Conservation (phyloP, 306 rosid species). For the Crataegus laevigata region DNA sequence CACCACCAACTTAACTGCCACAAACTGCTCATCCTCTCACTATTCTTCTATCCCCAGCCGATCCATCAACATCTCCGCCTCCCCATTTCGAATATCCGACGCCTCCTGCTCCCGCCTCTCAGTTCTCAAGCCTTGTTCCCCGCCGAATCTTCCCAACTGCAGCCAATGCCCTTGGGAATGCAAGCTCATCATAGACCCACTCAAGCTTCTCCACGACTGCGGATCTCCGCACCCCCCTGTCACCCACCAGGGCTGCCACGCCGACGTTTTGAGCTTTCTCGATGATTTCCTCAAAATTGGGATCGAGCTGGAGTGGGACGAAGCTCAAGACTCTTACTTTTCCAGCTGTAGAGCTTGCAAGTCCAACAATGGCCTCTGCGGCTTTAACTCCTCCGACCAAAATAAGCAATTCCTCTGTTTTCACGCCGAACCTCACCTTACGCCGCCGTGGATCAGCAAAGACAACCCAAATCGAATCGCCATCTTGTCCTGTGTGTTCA, state of each 20-base stretch:
- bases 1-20: background rate
- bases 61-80: constrained; percentile 45
- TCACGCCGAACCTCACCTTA: constrained; percentile 17
- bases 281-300: constrained; percentile 35
- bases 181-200: constrained; percentile 54
- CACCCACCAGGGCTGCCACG: constrained; percentile 43
- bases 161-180: constrained; percentile 74
- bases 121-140: constrained; percentile 52
- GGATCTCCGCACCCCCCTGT: constrained; percentile 34
- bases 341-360: constrained; percentile 43
- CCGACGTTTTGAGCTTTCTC: constrained; percentile 54
- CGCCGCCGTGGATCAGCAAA: constrained; percentile 45
- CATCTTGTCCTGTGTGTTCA: constrained; percentile 27
- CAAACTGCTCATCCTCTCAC: constrained; percentile 26
- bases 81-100: constrained; percentile 62
- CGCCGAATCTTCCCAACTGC: constrained; percentile 48
- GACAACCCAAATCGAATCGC: constrained; percentile 28
- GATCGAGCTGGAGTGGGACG: constrained; percentile 71
- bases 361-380: constrained; percentile 47
- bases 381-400: constrained; percentile 63
- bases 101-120: constrained; percentile 57
- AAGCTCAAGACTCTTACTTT: constrained; percentile 54
- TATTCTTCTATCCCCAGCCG: constrained; percentile 39
- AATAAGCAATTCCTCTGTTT: constrained; percentile 47
- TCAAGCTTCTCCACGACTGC: constrained; percentile 39